These are phyloP conservation scores for Alternaria gaisen DNA, from an alignment of 2,329 filamentous ascomycete genomes.

Conservation along the genomic window DNA sequence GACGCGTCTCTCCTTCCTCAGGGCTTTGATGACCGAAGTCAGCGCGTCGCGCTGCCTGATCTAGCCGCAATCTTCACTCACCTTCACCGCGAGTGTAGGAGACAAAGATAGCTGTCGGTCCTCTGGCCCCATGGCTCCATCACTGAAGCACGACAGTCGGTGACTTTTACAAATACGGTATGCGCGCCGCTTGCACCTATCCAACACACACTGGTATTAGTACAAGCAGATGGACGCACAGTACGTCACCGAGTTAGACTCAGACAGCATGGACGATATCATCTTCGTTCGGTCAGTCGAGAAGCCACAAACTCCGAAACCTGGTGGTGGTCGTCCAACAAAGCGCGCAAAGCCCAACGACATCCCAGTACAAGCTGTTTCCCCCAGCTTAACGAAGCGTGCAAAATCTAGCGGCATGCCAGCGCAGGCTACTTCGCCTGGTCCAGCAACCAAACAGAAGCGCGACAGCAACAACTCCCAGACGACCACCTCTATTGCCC, in stretches of 20 bases:
- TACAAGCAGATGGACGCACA: not conserved
- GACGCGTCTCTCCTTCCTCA: not conserved
- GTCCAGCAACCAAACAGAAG: not conserved
- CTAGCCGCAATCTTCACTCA: not conserved
- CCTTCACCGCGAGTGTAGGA: not conserved
- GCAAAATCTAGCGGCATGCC: not conserved
- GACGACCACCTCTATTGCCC: not conserved
- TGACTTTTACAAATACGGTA: not conserved
- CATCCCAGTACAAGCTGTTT: not conserved
- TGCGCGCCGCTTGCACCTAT: not conserved
- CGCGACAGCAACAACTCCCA: no score
- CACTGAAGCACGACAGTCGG: not conserved
- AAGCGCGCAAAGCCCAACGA: not conserved
- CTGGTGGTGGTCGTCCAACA: not conserved
- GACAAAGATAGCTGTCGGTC: not conserved
- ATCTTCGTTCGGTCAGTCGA: constrained; percentile 1
- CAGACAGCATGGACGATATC: not conserved
- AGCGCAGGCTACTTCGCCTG: not conserved
- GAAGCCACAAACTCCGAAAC: not conserved
- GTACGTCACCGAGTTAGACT: not conserved
- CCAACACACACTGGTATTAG: not conserved
- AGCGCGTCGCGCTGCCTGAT: not conserved
- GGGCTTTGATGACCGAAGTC: not conserved
- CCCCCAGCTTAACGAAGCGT: not conserved
- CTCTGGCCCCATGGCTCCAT: not conserved